A percentile compares a stretch with the other conserved stretches of the same genome.
These are phyloP conservation scores for Prasinococcaceae sp. DNA, from an alignment of 139 green algal species.

Conservation along the genomic window DNA sequence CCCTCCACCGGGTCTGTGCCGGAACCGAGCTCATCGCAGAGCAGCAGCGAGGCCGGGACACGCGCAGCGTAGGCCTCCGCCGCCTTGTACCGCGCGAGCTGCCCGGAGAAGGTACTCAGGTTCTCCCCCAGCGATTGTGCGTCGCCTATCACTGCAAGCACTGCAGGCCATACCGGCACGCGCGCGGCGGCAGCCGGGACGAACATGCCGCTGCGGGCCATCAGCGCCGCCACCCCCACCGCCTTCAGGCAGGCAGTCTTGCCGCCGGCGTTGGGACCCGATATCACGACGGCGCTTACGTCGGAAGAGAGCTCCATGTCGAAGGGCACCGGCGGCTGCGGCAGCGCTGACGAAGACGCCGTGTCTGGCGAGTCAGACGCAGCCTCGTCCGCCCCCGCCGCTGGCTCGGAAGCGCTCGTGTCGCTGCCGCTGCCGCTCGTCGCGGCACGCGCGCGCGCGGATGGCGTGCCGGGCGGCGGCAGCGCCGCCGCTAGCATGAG, in stretches of 20 bases:
- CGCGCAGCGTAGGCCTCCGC: background rate
- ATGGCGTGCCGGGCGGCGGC: background rate
- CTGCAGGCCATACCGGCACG: background rate
- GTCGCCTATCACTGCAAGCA: conserved; percentile 79
- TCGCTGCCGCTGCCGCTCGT: conserved; percentile 1
- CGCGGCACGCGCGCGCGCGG: background rate
- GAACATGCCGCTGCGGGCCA: conserved; percentile 61
- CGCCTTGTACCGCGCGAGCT: conserved; percentile 27
- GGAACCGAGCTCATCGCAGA: conserved; percentile 83
- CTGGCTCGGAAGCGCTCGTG: background rate
- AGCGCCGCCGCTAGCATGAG: conserved; percentile 22
- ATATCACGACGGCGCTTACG: conserved; percentile 44
- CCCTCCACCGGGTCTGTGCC: conserved; percentile 82
- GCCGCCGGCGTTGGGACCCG: conserved; percentile 83
- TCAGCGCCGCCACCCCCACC: conserved; percentile 57
- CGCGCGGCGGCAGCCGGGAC: conserved; percentile 39
- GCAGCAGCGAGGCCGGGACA: conserved; percentile 41
- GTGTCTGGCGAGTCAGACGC: background rate
- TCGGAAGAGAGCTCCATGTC: conserved; percentile 37
- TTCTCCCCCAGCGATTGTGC: conserved; percentile 57
- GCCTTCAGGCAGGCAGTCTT: conserved; percentile 89
- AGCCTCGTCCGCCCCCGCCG: background rate
- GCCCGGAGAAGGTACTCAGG: conserved; percentile 84
- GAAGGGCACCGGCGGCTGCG: conserved; percentile 15
- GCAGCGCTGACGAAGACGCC: background rate